A percentile compares a stretch with the other conserved stretches of the same genome.
Evolutionary conservation across 768 basidiomycete genomes (phyloP).

Genomic region (Trametes cinnabarina): DNA sequence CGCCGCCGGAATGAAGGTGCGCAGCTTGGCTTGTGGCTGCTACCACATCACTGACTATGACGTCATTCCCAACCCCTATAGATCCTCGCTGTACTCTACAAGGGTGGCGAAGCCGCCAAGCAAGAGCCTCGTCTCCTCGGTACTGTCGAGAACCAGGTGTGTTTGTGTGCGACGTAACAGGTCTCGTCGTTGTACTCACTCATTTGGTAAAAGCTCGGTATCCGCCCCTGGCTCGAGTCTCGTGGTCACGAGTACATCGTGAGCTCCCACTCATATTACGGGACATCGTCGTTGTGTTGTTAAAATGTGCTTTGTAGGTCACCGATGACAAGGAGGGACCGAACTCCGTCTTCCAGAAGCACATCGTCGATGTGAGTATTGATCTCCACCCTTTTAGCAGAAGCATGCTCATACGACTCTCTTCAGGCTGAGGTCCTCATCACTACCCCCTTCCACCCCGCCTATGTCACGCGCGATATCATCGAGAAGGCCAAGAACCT

Average conservation of each 20-base stretch:
- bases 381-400: too few relatives aligned
- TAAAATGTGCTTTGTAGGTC: conserved; percentile 41
- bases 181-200: neutral
- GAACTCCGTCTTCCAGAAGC: conserved; percentile 78
- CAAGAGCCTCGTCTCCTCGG: conserved; percentile 76
- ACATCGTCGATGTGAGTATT: conserved; percentile 72
- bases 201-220: conserved; percentile 54
- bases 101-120: conserved; percentile 61
- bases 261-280: too few relatives aligned
- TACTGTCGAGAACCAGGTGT: conserved; percentile 75
- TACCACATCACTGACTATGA: conserved; percentile 1
- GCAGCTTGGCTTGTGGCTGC: neutral
- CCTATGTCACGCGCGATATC: conserved; percentile 74
- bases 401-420: too few relatives aligned
- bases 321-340: conserved; percentile 82
- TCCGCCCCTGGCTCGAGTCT: conserved; percentile 64
- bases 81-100: conserved; percentile 75
- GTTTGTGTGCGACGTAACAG: neutral
- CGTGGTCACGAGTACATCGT: conserved; percentile 77
- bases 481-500: conserved; percentile 83
- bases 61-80: conserved; percentile 26
- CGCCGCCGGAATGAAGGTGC: conserved; percentile 23
- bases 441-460: conserved; percentile 86
- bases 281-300: too few relatives aligned
- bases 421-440: conserved; percentile 72